Evolutionary conservation across 78 protist species (phyloP), one percentile per base, ranked within the genome.

Genomic region (Dictyostelium intermedium): DNA sequence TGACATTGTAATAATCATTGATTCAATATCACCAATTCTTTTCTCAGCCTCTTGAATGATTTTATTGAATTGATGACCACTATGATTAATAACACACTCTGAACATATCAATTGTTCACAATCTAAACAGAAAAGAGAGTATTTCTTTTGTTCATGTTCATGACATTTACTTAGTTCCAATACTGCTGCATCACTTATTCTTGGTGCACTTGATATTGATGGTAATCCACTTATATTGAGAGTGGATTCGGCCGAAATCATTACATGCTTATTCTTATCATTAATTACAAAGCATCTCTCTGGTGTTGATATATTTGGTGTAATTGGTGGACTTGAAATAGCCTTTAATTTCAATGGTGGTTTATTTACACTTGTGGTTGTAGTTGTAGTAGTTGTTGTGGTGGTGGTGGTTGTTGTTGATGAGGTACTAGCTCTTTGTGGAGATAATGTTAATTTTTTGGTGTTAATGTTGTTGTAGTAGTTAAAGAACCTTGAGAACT

Each of bases 71-170:
- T 63, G 80, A 39, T 89, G 94, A 2, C 82, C 82, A 20, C 50
- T 81, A 50, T 89, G 94, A n/a, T 63, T 34, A 30, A 70, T 78
- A 7, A 80, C 16, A 23, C 94, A 89, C 3, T 89, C 94, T 5
- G 37, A 13, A 80, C 94, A 89, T 4, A 89, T 11, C 61, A 70
- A 53, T 41, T 20, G 34, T 1, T 89, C 82, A 32, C 94, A 89
- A 37, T 89, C 87, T 8, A 11, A 16, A 53, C 94, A 89, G 32
- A 45, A 80, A 6, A 70, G 35, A 35, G 70, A 69, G n/a, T 13
- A 89, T n/a, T 45, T 18, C n/a, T 89, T 66, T 66, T 84, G 47
- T 0, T 25, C 35, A 53, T 85, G 91, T 11, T 9, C 16, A 8
- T 53, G 41, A 34, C 91, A 85, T 23, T 50, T 41, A 34, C 39